These are phyloP conservation scores for Asterophora lycoperdoides DNA, from an alignment of 768 basidiomycete genomes.

Conservation along the genomic window DNA sequence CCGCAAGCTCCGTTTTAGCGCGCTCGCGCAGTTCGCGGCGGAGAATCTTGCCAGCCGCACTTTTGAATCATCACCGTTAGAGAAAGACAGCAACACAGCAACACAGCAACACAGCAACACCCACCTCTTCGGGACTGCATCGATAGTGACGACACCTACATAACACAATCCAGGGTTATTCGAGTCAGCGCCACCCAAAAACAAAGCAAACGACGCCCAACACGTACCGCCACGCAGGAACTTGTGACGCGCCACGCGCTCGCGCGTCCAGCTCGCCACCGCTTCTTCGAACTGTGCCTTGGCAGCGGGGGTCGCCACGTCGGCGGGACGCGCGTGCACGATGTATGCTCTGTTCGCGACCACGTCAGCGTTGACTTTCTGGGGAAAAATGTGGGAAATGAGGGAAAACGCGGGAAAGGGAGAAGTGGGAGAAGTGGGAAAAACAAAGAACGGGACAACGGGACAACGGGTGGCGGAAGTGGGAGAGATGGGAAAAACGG, in stretches of 20 bases:
- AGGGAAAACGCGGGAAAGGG: neutral
- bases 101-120: conserved; percentile 9
- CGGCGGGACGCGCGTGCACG: conserved; percentile 44
- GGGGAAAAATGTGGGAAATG: neutral
- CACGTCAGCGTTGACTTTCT: too few species aligned
- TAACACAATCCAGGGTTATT: conserved; percentile 10
- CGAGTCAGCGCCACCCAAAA: neutral
- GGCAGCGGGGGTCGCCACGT: conserved; percentile 30
- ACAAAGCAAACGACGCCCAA: neutral
- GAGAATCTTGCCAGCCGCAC: conserved; percentile 85
- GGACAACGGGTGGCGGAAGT: too few species aligned
- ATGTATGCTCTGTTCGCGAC: conserved; percentile 51
- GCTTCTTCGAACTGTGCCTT: conserved; percentile 40
- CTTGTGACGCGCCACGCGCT: conserved; percentile 74
- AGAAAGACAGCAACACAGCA: too few species aligned
- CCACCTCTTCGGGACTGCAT: conserved; percentile 67
- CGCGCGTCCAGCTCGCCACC: conserved; percentile 63
- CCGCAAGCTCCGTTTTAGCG: conserved; percentile 54
- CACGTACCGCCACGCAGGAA: conserved; percentile 63
- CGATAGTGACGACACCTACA: conserved; percentile 58
- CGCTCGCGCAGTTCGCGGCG: conserved; percentile 69
- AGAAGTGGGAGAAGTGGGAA: too few species aligned
- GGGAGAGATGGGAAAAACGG: too few species aligned
- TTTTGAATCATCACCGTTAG: too few species aligned
- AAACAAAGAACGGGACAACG: too few species aligned